Evolutionary conservation across 192 early-diverging fungal species (phyloP).

Genomic region (Coemansia umbellata): DNA sequence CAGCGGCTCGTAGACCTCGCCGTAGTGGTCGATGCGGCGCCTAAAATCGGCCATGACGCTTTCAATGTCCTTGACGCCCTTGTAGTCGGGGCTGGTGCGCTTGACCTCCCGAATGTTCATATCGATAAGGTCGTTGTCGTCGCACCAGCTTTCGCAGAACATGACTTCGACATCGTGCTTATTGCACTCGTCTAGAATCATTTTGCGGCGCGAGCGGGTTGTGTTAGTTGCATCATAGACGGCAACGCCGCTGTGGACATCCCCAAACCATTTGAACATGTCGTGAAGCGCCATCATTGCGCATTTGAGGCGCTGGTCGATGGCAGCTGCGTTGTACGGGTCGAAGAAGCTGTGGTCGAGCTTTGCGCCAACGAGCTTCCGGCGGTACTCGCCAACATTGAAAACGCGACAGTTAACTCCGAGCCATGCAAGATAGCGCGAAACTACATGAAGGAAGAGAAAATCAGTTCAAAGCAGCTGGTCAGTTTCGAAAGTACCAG

Average conservation of each 20-base stretch:
- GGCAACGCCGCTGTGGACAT: slow-evolving; percentile 77
- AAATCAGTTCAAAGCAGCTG: background rate
- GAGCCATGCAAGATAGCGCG: slow-evolving; percentile 94
- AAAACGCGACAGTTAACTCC: slow-evolving; percentile 91
- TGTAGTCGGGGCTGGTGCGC: slow-evolving; percentile 91
- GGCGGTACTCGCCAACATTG: slow-evolving; percentile 98
- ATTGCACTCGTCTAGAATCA: slow-evolving; percentile 68
- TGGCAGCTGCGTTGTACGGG: slow-evolving; percentile 69
- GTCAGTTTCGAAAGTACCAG: background rate
- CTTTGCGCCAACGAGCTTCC: slow-evolving; percentile 79
- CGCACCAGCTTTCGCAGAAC: slow-evolving; percentile 95
- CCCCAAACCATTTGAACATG: slow-evolving; percentile 89
- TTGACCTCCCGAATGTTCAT: slow-evolving; percentile 97
- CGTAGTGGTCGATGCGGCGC: slow-evolving; percentile 89
- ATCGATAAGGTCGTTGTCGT: slow-evolving; percentile 81
- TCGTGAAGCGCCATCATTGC: slow-evolving; percentile 83
- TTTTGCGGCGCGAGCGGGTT: slow-evolving; percentile 72
- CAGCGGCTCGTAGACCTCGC: slow-evolving; percentile 86
- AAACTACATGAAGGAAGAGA: slow-evolving; percentile 50
- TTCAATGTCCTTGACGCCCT: slow-evolving; percentile 74
- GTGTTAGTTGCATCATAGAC: slow-evolving; percentile 99
- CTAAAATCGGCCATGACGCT: slow-evolving; percentile 88
- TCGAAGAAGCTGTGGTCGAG: slow-evolving; percentile 89
- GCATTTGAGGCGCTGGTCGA: slow-evolving; percentile 70
- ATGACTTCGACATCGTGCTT: slow-evolving; percentile 82